Base-by-base conservation (phyloP, 2,329 filamentous ascomycete species). In the Chlorencoelia australis region DNA sequence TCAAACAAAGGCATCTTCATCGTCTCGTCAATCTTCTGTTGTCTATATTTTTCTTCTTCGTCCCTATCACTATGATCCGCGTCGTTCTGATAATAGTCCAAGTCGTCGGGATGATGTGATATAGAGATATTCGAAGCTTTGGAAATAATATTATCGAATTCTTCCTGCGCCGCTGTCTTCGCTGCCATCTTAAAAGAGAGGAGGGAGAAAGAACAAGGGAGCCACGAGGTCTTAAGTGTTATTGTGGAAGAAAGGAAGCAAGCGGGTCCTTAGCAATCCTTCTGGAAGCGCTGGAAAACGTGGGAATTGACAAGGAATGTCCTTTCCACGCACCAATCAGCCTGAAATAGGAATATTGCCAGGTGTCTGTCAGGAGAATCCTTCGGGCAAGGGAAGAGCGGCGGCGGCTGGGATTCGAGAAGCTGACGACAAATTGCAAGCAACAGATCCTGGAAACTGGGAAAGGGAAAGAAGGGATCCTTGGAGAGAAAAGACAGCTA, bases 1-100 rank as follows among this genome's bases (percentile, higher is more conserved):
- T 67, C 68, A 47, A 71, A 62, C 41, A 69, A 66, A 35, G 77
- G 71, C 58, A 77, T 76, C 51, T 78, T 68, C 74, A 81, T 80
- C 51, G 69, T 71, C 49, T 69, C 69, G 57, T 79, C 69, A 56
- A 80, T 73, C 52, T 73, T 67, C 9, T 50, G 35, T 28, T 48
- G 33, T 4, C 40, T 38, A 29, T 46, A 49, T 18, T 50, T 42
- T 14, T 45, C 42, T 38, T 70, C 69, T 42, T 74, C 63, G 52
- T 70, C 68, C 40, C 59, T 57, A 41, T 74, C 66, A 50, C 77
- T 74, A 55, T 79, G 71, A 41, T 65, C 61, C 50, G 64, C 59
- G 47, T 63, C 62, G 59, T 63, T 54, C 61, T 60, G 56, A 39
- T 67, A 63, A 60, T 71, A 63, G 46, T 69, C 64, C 52, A 75